Evolutionary conservation across 1,284 basidiomycete genomes (phyloP), one percentile per base, ranked within the genome.

Genomic region (Porogramme epimiltina): DNA sequence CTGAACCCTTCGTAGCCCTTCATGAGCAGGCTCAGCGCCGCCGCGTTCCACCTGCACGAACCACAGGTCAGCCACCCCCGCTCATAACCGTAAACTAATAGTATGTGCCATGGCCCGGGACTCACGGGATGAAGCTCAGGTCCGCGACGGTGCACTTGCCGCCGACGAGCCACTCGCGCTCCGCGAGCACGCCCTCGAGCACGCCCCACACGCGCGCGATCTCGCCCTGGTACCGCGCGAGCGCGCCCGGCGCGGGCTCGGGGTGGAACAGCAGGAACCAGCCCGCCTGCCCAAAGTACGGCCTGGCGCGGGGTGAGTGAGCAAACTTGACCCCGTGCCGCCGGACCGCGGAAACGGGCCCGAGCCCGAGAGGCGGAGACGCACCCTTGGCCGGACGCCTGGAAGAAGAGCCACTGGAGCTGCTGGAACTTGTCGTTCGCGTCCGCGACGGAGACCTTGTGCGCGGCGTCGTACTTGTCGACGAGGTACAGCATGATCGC

Each of bases 401-500:
- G 63, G 60, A 65, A 68, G 52, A 65, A 61, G 31, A 68, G 55
- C 66, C 66, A 66, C 44, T 66, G 64, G 6, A 62, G 47, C 15
- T 59, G 55, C 25, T 58, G 45, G 23, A 54, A 44, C 31, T 60
- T 55, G 2, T 59, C 60, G 40, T 66, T 59, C n/a, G 47, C 33
- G 9, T 49, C 54, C 25, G 59, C 51, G 15, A 64, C 62, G n/a
- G 60, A 59, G 45, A 71, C 45, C 56, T 56, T 62, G 49, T 52
- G 51, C 39, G 51, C 52, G 4, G 43, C 43, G 52, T 62, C 60
- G 41, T 62, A 71, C 43, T 61, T 64, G 31, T 65, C 62, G 36
- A 63, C 62, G n/a, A 72, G 57, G 61, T 71, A 73, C 4, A 50
- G 25, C 4, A 73, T 39, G 56, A 69, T 69, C 16, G 70, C 71